These are phyloP conservation scores for Chlorella sp. DNA, from an alignment of 139 green algal genomes.

Conservation along the genomic window DNA sequence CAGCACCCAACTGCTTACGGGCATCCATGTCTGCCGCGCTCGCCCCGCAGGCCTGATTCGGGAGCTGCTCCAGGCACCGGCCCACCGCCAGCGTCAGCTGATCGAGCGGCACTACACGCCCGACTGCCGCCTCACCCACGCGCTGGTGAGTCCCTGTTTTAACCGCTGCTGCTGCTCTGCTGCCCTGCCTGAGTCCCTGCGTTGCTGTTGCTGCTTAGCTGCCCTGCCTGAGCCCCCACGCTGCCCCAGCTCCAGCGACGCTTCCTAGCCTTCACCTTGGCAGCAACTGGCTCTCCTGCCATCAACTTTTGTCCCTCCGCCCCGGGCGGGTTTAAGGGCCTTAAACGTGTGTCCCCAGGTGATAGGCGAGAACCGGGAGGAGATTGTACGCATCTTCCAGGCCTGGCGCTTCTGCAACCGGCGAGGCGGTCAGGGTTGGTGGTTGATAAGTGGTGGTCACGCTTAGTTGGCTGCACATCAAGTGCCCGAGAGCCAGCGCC, in stretches of 20 bases:
- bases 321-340: background rate
- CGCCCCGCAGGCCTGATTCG: slow-evolving; percentile 3
- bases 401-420: no score
- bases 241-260: no score
- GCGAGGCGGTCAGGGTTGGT: no score
- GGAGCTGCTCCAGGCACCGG: slow-evolving; percentile 13
- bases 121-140: slow-evolving; percentile 24
- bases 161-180: background rate
- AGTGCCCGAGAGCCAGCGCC: no score
- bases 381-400: slow-evolving; percentile 31
- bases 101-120: slow-evolving; percentile 34
- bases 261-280: no score
- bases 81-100: slow-evolving; percentile 15
- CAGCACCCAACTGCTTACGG: no score
- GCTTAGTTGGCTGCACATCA: no score
- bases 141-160: background rate
- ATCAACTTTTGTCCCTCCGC: no score
- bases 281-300: no score
- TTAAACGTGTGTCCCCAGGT: background rate
- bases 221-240: no score
- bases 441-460: no score
- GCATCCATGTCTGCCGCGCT: no score
- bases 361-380: slow-evolving; percentile 12
- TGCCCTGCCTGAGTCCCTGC: background rate
- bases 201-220: background rate